phyloP scores from a whole-genome alignment of 306 rosid species.

The Cucurbita argyrosperma region DNA sequence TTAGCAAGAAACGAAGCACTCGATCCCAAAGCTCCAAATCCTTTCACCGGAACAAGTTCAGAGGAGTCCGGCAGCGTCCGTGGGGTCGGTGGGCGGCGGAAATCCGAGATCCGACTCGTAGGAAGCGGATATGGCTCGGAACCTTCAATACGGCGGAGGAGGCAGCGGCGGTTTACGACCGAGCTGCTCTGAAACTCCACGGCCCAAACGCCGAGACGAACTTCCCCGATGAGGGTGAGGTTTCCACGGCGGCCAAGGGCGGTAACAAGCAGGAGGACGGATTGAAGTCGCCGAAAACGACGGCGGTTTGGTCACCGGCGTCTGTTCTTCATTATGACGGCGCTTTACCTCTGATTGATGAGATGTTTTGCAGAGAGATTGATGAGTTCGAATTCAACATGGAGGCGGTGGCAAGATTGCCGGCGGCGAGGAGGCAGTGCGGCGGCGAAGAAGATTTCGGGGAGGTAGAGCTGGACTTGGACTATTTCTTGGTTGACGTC shows the following conservation, averaged over 20 bases:
- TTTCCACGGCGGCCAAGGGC: background rate
- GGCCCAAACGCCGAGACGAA: conserved; percentile 56
- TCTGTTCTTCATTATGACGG: conserved; percentile 38
- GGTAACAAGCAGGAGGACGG: background rate
- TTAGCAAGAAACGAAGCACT: conserved; percentile 5
- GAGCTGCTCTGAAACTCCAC: conserved; percentile 46
- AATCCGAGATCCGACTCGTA: conserved; percentile 54
- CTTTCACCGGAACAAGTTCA: conserved; percentile 16
- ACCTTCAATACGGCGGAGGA: conserved; percentile 76
- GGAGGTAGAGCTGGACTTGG: conserved; percentile 62
- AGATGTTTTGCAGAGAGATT: conserved; percentile 16
- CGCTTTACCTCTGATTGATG: conserved; percentile 3
- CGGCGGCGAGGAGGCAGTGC: conserved; percentile 22
- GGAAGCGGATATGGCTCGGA: conserved; percentile 71
- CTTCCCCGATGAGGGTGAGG: conserved; percentile 22
- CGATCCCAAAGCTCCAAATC: background rate
- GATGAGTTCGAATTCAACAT: conserved; percentile 32
- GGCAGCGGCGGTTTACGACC: conserved; percentile 61
- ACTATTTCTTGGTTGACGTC: conserved; percentile 35
- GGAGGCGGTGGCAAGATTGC: conserved; percentile 29
- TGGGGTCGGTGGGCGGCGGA: conserved; percentile 88
- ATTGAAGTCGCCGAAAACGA: background rate
- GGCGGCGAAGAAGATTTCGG: conserved; percentile 42
- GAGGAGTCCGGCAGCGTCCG: conserved; percentile 74
- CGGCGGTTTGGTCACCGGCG: conserved; percentile 31